These are phyloP conservation scores for Fusarium beomiforme DNA, from an alignment of 2,329 filamentous ascomycete species.

Conservation along the genomic window DNA sequence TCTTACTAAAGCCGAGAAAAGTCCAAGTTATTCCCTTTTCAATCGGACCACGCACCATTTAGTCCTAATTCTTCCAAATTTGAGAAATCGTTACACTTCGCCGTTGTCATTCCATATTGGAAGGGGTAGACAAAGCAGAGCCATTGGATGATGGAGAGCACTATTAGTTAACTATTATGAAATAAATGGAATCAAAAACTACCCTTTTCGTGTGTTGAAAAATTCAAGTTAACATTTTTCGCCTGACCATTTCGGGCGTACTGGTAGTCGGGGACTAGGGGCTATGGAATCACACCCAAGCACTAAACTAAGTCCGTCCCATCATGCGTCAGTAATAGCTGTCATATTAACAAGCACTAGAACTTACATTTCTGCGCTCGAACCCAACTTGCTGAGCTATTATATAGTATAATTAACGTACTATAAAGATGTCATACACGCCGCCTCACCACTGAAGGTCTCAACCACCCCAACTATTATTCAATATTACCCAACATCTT, in stretches of 20 bases:
- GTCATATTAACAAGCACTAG: background rate
- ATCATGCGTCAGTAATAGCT: background rate
- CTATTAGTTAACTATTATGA: fast-evolving
- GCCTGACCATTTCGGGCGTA: background rate
- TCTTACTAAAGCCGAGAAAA: background rate
- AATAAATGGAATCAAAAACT: fast-evolving
- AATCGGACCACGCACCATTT: no score
- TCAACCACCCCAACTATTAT: background rate
- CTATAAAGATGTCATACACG: background rate
- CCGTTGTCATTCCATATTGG: fast-evolving
- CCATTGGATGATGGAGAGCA: background rate
- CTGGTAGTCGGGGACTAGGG: no score
- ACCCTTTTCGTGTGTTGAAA: background rate
- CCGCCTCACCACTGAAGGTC: no score
- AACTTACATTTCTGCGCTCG: background rate
- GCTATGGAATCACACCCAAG: background rate
- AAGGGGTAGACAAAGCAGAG: no score
- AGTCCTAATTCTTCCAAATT: background rate
- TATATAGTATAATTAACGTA: background rate
- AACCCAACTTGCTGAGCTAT: background rate
- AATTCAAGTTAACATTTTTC: background rate
- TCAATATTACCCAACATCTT: background rate
- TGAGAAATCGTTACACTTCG: no score
- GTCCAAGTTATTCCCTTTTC: background rate
- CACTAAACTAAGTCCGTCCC: background rate